These are phyloP conservation scores for Eucalyptus paniculata DNA, from an alignment of 345 rosid species.

Conservation along the genomic window DNA sequence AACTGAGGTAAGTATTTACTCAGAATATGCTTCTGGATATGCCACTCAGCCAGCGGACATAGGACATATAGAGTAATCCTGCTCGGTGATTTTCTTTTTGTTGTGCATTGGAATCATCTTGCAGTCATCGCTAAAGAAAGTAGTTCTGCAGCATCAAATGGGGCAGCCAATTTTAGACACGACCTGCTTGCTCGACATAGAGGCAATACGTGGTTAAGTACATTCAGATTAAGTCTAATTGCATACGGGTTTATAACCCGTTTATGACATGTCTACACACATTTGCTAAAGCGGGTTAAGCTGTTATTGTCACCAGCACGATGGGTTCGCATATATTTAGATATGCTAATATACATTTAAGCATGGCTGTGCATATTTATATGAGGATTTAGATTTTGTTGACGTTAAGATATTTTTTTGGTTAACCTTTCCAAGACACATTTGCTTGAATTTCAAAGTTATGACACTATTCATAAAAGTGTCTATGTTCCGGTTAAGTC, in stretches of 20 bases:
- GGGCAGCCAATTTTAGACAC: not conserved
- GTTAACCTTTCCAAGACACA: not conserved
- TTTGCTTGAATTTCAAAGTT: not conserved
- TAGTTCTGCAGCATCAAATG: not conserved
- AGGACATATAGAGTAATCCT: too few species aligned
- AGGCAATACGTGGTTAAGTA: not conserved
- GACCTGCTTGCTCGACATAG: not conserved
- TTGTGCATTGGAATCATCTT: not conserved
- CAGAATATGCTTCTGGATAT: not conserved
- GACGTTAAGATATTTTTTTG: not conserved
- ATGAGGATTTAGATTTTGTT: too few species aligned
- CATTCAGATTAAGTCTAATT: too few species aligned
- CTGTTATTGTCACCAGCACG: not conserved
- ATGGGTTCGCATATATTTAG: not conserved
- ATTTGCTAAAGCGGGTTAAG: not conserved
- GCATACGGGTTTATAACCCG: not conserved
- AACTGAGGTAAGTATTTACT: conserved; percentile 14
- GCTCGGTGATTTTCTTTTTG: too few species aligned
- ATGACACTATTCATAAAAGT: not conserved
- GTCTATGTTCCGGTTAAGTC: not conserved
- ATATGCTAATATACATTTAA: too few species aligned
- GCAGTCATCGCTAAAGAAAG: not conserved
- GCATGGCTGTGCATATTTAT: too few species aligned
- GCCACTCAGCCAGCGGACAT: not conserved
- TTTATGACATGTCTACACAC: not conserved